Base-by-base conservation (phyloP, 176 grass and related monocot genomes). In the Luzula sylvatica region DNA sequence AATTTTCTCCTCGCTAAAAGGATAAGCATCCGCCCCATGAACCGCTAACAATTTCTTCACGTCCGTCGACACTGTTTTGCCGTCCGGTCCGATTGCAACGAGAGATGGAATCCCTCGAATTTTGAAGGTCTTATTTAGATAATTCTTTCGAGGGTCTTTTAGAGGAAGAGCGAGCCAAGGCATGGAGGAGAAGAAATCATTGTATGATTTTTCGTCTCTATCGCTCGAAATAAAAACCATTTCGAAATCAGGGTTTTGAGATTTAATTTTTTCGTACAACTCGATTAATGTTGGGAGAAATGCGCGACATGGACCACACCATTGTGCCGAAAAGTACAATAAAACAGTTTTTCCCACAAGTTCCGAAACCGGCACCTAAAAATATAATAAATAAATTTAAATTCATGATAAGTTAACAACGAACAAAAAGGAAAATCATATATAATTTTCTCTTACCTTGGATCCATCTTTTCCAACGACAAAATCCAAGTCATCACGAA, bases 331-430 rank as follows among this genome's bases (percentile, higher is more conserved):
- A 65, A 96, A 96, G 78, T 96, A 90, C 16, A 96, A 77, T 29
- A 96, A 58, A 7, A 89, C 71, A 24, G 80, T 96, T 68, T 96
- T 96, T 11, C 92, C 77, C 2, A 72, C 68, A 67, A 96, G 92
- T 44, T 86, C 74, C 51, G 67, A 71, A 32, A 89, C 74, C 28
- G 71, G 58, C 67, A 96, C 71, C 84, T 96, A 61, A 30, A 0
- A 72, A 16, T 50, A 52, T 23, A 15, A 12, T 59, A 39, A 15
- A 50, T 25, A 61, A 46, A 42, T 23, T 43, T 47, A 46, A 54
- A 54, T 26, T 54, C 15, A 26, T 54, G 5, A 8, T 39, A 35
- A 1, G 20, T 57, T 57, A 35, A 39, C n/a, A 13, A 56, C 4
- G 0, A 11, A 13, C 16, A 25, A 45, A 42, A 20, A 54, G 40